phyloP scores from a whole-genome alignment of 148 eudicot genomes.

The Nepenthes mirabilis region DNA sequence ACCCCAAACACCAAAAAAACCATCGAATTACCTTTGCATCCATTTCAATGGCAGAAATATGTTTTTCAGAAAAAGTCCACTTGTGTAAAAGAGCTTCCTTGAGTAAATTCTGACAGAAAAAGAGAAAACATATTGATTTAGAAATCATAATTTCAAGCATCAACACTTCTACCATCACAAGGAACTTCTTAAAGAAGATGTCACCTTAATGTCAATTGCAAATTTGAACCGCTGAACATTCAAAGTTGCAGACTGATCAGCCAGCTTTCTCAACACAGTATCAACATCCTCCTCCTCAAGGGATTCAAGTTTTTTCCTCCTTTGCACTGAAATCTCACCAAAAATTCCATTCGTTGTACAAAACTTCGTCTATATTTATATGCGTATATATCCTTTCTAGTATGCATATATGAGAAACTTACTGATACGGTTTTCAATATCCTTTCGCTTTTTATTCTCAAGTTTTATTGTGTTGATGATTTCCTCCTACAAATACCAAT shows the following conservation, averaged over 20 bases:
- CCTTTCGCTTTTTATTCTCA: conserved; percentile 43
- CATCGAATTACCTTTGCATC: conserved; percentile 53
- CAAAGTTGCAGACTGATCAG: conserved; percentile 33
- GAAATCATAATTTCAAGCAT: not conserved
- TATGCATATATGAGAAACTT: conserved; percentile 21
- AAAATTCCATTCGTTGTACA: conserved; percentile 3
- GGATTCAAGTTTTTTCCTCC: conserved; percentile 28
- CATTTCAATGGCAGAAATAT: conserved; percentile 53
- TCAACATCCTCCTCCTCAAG: conserved; percentile 58
- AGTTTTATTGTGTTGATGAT: conserved; percentile 19
- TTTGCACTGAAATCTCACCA: conserved; percentile 33
- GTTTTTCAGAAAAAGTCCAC: conserved; percentile 58
- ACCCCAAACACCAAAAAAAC: not conserved
- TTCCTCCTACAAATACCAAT: conserved; percentile 43
- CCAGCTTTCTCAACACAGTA: conserved; percentile 35
- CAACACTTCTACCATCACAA: conserved; percentile 1
- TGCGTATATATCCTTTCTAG: not conserved
- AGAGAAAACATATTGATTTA: not conserved
- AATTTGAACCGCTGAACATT: conserved; percentile 40
- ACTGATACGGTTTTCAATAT: conserved; percentile 52
- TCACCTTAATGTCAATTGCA: conserved; percentile 60
- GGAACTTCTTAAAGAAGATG: conserved; percentile 4
- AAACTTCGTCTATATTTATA: not conserved
- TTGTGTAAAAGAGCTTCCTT: conserved; percentile 47
- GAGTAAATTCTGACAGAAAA: conserved; percentile 43